These are phyloP conservation scores for Boehmeria nivea DNA, from an alignment of 306 rosid genomes.

Conservation along the genomic window DNA sequence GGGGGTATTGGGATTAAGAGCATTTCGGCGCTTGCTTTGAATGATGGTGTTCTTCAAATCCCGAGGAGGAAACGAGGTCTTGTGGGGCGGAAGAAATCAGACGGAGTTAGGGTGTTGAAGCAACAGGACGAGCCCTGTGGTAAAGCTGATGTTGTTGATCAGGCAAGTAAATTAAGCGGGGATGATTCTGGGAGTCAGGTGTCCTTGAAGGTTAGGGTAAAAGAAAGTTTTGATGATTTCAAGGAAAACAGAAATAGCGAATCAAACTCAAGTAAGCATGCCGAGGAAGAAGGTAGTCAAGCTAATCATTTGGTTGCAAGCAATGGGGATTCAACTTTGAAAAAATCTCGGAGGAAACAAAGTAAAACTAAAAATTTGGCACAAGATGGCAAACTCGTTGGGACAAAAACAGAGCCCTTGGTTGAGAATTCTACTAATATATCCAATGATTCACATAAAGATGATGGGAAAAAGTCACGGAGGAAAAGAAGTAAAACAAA, in stretches of 20 bases:
- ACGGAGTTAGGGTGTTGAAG: constrained; percentile 30
- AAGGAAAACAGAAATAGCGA: constrained; percentile 17
- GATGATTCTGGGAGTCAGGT: constrained; percentile 32
- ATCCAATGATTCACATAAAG: constrained; percentile 46
- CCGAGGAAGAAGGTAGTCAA: constrained; percentile 15
- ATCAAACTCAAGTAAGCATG: constrained; percentile 18
- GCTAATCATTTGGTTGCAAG: constrained; percentile 40
- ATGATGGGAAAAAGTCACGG: constrained; percentile 45
- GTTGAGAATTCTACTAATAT: constrained; percentile 33
- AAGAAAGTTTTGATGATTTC: constrained; percentile 17
- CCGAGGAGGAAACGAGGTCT: constrained; percentile 84
- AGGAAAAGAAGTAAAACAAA: constrained; percentile 50
- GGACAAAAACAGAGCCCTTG: constrained; percentile 43
- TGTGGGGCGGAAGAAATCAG: constrained; percentile 62
- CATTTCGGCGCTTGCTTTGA: constrained; percentile 41
- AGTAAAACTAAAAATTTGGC: constrained; percentile 40
- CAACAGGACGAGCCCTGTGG: constrained; percentile 30
- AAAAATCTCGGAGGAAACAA: constrained; percentile 42
- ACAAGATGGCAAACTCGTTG: constrained; percentile 27
- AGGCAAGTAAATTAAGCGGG: constrained; percentile 31
- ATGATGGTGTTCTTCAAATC: constrained; percentile 42
- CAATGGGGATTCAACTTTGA: constrained; percentile 41
- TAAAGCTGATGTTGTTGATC: constrained; percentile 40
- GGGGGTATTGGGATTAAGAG: constrained; percentile 37
- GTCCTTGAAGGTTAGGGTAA: constrained; percentile 9